phyloP scores from a whole-genome alignment of 257 asterid species.

The Fraxinus pennsylvanica region DNA sequence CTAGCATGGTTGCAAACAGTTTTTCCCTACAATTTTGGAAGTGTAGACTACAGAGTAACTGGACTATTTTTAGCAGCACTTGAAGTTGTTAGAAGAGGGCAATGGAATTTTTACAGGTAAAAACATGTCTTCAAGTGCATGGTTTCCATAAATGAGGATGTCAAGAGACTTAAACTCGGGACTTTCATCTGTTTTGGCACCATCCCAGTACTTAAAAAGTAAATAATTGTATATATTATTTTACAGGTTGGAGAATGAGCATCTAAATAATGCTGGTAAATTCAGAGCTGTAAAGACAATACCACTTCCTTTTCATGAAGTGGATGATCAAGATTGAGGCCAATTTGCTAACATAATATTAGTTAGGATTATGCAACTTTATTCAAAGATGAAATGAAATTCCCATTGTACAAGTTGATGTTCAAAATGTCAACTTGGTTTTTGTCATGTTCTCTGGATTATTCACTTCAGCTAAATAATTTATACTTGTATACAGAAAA shows the following conservation, averaged over 20 bases:
- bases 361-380: background rate
- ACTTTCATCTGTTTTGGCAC: too few species aligned
- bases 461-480: constrained; percentile 32
- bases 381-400: constrained; percentile 14
- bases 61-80: constrained; percentile 89
- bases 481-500: constrained; percentile 31
- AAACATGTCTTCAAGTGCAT: background rate
- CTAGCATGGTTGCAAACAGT: constrained; percentile 92
- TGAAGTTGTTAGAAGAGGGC: constrained; percentile 96
- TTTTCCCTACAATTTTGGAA: constrained; percentile 72
- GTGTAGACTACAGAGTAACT: constrained; percentile 77
- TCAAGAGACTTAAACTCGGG: background rate
- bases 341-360: constrained; percentile 21
- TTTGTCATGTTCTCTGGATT: background rate
- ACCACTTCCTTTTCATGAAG: constrained; percentile 91
- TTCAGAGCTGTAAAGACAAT: constrained; percentile 85
- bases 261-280: constrained; percentile 91
- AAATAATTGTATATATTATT: background rate
- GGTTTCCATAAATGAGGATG: background rate
- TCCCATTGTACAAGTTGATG: constrained; percentile 43
- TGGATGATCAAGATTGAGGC: constrained; percentile 67
- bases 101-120: constrained; percentile 91
- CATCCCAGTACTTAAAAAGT: background rate
- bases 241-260: constrained; percentile 96
- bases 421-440: constrained; percentile 31